Percentiles rank a stretch among this genome's conserved stretches.
These are phyloP conservation scores for Magnolia changhungtana DNA, from an alignment of 164 flowering plant species.

Conservation along the genomic window DNA sequence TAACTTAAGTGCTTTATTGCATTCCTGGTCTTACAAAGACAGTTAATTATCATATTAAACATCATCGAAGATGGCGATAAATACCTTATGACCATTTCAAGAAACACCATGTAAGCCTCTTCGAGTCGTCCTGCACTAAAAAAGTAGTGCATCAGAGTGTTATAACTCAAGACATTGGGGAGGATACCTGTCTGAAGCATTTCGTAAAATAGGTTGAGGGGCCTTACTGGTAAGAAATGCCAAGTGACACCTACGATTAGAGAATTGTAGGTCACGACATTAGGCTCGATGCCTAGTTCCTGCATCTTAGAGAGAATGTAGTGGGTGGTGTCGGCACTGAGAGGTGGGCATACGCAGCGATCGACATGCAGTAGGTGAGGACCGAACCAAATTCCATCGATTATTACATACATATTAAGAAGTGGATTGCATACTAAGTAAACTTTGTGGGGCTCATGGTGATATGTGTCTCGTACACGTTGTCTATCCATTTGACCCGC, in stretches of 20 bases:
- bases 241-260: conserved; percentile 65
- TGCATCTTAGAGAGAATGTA: conserved; percentile 53
- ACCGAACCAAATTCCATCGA: conserved; percentile 76
- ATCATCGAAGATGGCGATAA: conserved; percentile 39
- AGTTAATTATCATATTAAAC: conserved; percentile 67
- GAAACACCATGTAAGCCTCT: conserved; percentile 52
- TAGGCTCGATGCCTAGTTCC: conserved; percentile 65
- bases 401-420: conserved; percentile 9
- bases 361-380: conserved; percentile 73
- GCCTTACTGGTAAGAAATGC: conserved; percentile 19
- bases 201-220: conserved; percentile 59
- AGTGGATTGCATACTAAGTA: no score
- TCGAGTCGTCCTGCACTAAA: conserved; percentile 60
- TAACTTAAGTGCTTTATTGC: conserved; percentile 47
- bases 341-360: conserved; percentile 57
- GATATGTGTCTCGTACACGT: no score
- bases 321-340: conserved; percentile 62
- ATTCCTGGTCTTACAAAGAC: conserved; percentile 68
- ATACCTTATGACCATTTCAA: conserved; percentile 31
- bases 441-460: no score
- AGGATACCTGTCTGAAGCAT: conserved; percentile 54
- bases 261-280: conserved; percentile 69
- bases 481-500: no score
- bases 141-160: conserved; percentile 68
- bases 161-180: conserved; percentile 82